phyloP scores from a whole-genome alignment of 2,329 filamentous ascomycete species.

The Paraphoma sp. region DNA sequence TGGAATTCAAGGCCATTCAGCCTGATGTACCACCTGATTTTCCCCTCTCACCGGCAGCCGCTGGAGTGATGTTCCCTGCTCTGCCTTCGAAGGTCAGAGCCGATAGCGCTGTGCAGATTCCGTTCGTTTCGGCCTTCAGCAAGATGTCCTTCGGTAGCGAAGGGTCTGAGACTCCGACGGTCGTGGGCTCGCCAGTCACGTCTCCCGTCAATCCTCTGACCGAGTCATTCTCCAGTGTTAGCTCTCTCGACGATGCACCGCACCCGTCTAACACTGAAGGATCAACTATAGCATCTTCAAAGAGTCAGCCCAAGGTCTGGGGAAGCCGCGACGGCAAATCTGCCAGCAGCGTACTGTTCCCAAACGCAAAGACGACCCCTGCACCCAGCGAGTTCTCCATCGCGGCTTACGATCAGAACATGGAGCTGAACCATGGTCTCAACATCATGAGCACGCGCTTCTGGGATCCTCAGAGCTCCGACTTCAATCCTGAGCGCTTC shows the following conservation, averaged over 20 bases:
- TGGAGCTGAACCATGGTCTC: slow-evolving; percentile 34
- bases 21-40: slow-evolving; percentile 20
- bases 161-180: slow-evolving; percentile 13
- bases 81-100: slow-evolving; percentile 18
- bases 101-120: neutral
- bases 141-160: slow-evolving; percentile 22
- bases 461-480: slow-evolving; percentile 57
- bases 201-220: neutral
- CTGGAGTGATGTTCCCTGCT: slow-evolving; percentile 22
- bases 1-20: slow-evolving; percentile 33
- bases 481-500: slow-evolving; percentile 60
- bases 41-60: neutral
- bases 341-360: slow-evolving; percentile 43
- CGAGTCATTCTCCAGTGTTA: no score
- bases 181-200: slow-evolving; percentile 7
- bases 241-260: no score
- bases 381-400: slow-evolving; percentile 38
- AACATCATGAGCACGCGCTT: slow-evolving; percentile 51
- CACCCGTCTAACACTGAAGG: neutral
- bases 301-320: slow-evolving; percentile 30
- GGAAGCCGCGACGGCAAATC: slow-evolving; percentile 24
- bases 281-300: slow-evolving; percentile 5
- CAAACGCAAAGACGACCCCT: slow-evolving; percentile 39
- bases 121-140: slow-evolving; percentile 16
- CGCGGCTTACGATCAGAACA: slow-evolving; percentile 30